Base-by-base conservation (phyloP, 441 rosid species). In the Raphanus hybrid region DNA sequence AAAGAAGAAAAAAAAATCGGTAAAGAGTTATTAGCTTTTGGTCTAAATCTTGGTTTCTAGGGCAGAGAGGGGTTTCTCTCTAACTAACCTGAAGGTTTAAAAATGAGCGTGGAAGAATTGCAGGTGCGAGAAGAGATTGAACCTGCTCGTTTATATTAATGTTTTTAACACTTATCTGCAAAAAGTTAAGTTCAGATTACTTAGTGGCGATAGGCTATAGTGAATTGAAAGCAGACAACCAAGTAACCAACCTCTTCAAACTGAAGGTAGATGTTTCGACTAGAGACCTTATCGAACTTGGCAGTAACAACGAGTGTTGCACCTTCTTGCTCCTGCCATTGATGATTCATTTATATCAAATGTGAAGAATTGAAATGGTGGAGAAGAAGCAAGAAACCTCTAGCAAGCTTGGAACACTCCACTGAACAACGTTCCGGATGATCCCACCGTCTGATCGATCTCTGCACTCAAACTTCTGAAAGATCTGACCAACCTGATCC, bases 201-300 rank as follows among this genome's bases (percentile, higher is more conserved):
- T 69, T 69, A 20, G n/a, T 1, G 41, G 50, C n/a, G 5, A 68
- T 68, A 67, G 32, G 15, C 2, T 59, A 12, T n/a, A 5, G 66
- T 10, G 63, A 72, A 75, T 27, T 35, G 18, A 57, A 8, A 78
- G 16, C 75, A 82, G 80, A 69, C 35, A 54, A 64, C 43, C 48
- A 81, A 74, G 89, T 84, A 81, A 91, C 99, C 94, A 82, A 92
- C 99, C 98, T 95, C 92, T 87, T 90, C 94, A 79, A 95, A 92
- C 82, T 86, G 89, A 82, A 95, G 98, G 82, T 89, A 89, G 78
- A 95, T 84, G 85, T 90, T 95, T 11, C 96, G 89, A 54, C 69
- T 78, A 41, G 98, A 89, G 79, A 92, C 87, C 55, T 87, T 82
- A 45, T 88, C 86, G 77, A 95, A 92, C 70, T 89, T 92, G 7